These are phyloP conservation scores for Aureobasidium zeae DNA, from an alignment of 2,329 filamentous ascomycete species.

Conservation along the genomic window DNA sequence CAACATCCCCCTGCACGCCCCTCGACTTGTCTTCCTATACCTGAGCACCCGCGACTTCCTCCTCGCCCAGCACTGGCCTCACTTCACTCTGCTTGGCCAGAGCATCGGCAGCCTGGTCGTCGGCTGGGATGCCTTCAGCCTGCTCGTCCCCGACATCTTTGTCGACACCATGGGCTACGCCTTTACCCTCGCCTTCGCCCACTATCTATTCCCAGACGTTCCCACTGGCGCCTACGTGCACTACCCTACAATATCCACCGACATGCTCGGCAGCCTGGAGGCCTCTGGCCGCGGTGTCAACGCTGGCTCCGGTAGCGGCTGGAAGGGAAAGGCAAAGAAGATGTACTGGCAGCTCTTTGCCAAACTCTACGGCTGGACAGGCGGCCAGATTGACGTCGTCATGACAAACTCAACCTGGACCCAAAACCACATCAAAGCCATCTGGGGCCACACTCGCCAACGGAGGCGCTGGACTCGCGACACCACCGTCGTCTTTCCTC, in stretches of 20 bases:
- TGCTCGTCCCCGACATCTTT: slow-evolving; percentile 87
- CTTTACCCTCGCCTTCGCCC: slow-evolving; percentile 74
- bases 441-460: slow-evolving; percentile 57
- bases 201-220: slow-evolving; percentile 67
- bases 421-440: slow-evolving; percentile 64
- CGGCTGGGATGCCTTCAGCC: slow-evolving; percentile 85
- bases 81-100: slow-evolving; percentile 89
- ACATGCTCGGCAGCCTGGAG: slow-evolving; percentile 83
- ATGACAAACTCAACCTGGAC: slow-evolving; percentile 99
- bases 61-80: slow-evolving; percentile 76
- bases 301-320: slow-evolving; percentile 67
- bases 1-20: slow-evolving; percentile 79
- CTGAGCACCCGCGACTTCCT: slow-evolving; percentile 81
- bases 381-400: slow-evolving; percentile 77
- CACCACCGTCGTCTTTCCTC: slow-evolving; percentile 77
- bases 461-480: slow-evolving; percentile 41
- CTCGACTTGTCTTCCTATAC: slow-evolving; percentile 81
- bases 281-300: slow-evolving; percentile 62
- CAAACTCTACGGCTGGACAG: slow-evolving; percentile 69
- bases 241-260: slow-evolving; percentile 95
- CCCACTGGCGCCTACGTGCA: slow-evolving; percentile 92
- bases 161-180: slow-evolving; percentile 98
- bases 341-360: slow-evolving; percentile 85
- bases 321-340: slow-evolving; percentile 62
- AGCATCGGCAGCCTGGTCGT: slow-evolving; percentile 80